Conservation (phyloP, 176 grass and related monocot genomes). For the Oryza glumipatula region DNA sequence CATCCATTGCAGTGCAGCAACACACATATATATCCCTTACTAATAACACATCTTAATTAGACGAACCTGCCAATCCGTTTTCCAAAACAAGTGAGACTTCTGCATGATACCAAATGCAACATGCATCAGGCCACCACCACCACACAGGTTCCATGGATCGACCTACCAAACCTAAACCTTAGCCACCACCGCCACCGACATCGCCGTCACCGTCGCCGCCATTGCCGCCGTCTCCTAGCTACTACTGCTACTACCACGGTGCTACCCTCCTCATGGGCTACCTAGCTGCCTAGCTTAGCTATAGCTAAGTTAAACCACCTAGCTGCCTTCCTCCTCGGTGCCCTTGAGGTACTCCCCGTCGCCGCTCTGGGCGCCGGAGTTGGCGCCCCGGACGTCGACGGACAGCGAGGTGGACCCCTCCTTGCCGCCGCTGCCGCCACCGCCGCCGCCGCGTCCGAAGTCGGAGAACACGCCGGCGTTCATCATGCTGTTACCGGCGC, state of each 20-base stretch:
- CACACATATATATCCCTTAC: slow-evolving; percentile 9
- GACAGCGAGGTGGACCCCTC: slow-evolving; percentile 62
- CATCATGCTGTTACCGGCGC: slow-evolving; percentile 58
- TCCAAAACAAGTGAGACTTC: slow-evolving; percentile 51
- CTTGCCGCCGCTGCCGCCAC: slow-evolving; percentile 36
- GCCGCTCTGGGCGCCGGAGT: slow-evolving; percentile 62
- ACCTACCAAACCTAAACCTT: slow-evolving; percentile 18
- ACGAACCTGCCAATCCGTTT: slow-evolving; percentile 53
- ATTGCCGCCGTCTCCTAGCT: not conserved
- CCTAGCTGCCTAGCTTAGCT: slow-evolving; percentile 36
- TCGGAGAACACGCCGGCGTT: slow-evolving; percentile 70
- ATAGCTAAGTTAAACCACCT: not conserved
- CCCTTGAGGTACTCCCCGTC: slow-evolving; percentile 87
- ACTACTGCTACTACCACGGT: slow-evolving; percentile 18
- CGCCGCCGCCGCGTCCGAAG: slow-evolving; percentile 54
- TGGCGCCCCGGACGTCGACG: slow-evolving; percentile 49
- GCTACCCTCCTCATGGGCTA: slow-evolving; percentile 37
- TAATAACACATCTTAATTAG: slow-evolving; percentile 31
- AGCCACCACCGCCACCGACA: not conserved
- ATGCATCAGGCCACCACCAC: slow-evolving; percentile 49
- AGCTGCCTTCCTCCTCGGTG: slow-evolving; percentile 80
- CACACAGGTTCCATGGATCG: slow-evolving; percentile 50
- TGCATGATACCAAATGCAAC: not conserved
- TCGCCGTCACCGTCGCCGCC: too few relatives aligned
- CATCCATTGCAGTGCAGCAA: not conserved